phyloP scores from a whole-genome alignment of 2,329 filamentous ascomycete genomes.

The Zarea fungicola region DNA sequence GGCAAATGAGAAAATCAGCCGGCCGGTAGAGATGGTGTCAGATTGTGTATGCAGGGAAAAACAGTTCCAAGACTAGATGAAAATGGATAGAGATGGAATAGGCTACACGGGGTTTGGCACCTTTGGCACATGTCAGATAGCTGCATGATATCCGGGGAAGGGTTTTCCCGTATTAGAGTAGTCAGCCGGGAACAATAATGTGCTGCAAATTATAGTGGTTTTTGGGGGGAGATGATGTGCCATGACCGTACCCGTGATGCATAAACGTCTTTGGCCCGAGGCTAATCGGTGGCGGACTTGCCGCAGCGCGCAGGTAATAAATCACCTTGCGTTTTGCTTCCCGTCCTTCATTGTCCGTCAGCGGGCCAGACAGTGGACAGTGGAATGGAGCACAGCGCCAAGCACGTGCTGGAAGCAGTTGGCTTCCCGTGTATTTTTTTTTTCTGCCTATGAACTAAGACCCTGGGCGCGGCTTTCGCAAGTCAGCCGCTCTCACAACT shows the following conservation, averaged over 20 bases:
- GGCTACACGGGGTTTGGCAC: no score
- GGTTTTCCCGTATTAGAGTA: not conserved
- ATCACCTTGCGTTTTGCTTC: no score
- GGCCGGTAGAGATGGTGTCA: not conserved
- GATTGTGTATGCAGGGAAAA: no score
- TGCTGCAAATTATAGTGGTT: not conserved
- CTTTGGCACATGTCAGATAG: conserved; percentile 7
- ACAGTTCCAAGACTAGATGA: no score
- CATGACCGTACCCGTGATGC: not conserved
- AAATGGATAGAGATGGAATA: not conserved
- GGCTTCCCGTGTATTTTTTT: not conserved
- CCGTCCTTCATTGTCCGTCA: no score
- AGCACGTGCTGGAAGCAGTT: not conserved
- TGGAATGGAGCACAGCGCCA: not conserved
- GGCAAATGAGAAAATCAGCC: not conserved
- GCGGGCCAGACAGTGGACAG: not conserved
- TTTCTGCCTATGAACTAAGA: no score
- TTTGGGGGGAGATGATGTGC: not conserved
- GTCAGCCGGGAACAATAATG: not conserved
- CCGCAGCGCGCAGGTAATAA: not conserved
- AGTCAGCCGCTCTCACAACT: not conserved
- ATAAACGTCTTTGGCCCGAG: conserved; percentile 3
- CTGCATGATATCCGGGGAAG: not conserved
- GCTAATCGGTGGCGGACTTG: conserved; percentile 7
- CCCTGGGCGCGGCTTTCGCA: not conserved